A percentile compares a stretch with the other conserved stretches of the same genome.
Evolutionary conservation across 2,329 filamentous ascomycete genomes (phyloP).

Genomic region (Epichloe hybrida): DNA sequence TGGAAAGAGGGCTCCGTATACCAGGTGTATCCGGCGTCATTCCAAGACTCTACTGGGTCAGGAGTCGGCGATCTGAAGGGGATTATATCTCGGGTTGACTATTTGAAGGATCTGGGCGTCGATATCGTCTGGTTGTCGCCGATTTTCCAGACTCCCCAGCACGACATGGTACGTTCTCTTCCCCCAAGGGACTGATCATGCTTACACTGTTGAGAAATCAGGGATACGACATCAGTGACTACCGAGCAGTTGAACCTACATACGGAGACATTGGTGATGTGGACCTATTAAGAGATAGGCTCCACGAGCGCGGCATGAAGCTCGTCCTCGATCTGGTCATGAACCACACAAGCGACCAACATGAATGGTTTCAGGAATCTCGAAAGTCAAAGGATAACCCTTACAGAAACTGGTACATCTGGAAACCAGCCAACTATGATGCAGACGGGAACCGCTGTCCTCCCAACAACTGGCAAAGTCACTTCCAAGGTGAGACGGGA

Average conservation of each 20-base stretch:
- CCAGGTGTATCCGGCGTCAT: conserved; percentile 49
- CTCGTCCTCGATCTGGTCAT: conserved; percentile 61
- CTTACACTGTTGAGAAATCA: conserved; percentile 7
- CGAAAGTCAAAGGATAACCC: conserved; percentile 37
- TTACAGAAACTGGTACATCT: conserved; percentile 52
- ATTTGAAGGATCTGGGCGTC: conserved; percentile 39
- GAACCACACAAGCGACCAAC: conserved; percentile 52
- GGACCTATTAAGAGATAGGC: conserved; percentile 45
- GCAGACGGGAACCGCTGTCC: conserved; percentile 42
- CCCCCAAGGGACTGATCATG: neutral
- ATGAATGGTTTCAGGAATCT: conserved; percentile 45
- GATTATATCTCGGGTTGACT: conserved; percentile 42
- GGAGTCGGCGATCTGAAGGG: conserved; percentile 44
- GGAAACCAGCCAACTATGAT: conserved; percentile 45
- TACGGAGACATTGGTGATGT: conserved; percentile 59
- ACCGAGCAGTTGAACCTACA: conserved; percentile 48
- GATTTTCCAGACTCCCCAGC: conserved; percentile 38
- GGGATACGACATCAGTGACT: conserved; percentile 60
- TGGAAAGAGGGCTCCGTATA: conserved; percentile 50
- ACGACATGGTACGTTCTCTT: conserved; percentile 41
- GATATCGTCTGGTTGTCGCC: conserved; percentile 44
- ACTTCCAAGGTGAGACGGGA: conserved; percentile 22
- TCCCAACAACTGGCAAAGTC: conserved; percentile 43
- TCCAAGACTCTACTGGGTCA: conserved; percentile 43
- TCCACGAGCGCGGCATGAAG: conserved; percentile 52